Evolutionary conservation across 345 rosid genomes (phyloP), one percentile per base, ranked within the genome.

Genomic region (Citrus inodora): DNA sequence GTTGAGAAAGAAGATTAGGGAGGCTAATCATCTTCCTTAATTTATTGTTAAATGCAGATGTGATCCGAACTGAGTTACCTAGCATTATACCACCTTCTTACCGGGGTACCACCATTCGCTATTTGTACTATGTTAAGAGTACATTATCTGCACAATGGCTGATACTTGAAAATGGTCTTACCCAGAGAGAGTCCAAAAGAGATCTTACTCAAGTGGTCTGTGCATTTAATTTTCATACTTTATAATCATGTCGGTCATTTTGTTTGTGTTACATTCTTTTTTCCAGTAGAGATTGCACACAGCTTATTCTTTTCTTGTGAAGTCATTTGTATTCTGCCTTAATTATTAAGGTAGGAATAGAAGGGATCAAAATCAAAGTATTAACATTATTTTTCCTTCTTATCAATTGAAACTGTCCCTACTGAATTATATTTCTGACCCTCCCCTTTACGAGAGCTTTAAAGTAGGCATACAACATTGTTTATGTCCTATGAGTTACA

Each of bases 61-160:
- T 89, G 72, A 89, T 94, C 71, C 89, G 97, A 67, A 85, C 89
- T 82, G 82, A 74, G 81, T 87, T 96, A 79, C 97, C 99, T 35
- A 81, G 79, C 71, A 75, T 89, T 70, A 80, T 96, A 87, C 99
- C 97, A 24, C 99, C 99, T 67, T 91, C 97, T 46, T 96, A 89
- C 80, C 90, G 82, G 79, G 99, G 99, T 79, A 82, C 95, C 68
- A 89, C 98, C 51, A 80, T 94, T 85, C 97, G 99, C 75, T 96
- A 94, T 81, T 71, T 91, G 60, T 96, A 94, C 88, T 96, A 89
- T 77, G 84, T 96, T 40, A 90, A 85, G 87, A 77, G 88, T 87
- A 82, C 84, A 70, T 80, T 96, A 83, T 82, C 70, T 60, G 93
- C 88, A 75, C 87, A 80, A 75, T 86, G 92, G 97, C 84, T 91